Base-by-base conservation (phyloP, 306 rosid species). In the Glycyrrhiza uralensis region DNA sequence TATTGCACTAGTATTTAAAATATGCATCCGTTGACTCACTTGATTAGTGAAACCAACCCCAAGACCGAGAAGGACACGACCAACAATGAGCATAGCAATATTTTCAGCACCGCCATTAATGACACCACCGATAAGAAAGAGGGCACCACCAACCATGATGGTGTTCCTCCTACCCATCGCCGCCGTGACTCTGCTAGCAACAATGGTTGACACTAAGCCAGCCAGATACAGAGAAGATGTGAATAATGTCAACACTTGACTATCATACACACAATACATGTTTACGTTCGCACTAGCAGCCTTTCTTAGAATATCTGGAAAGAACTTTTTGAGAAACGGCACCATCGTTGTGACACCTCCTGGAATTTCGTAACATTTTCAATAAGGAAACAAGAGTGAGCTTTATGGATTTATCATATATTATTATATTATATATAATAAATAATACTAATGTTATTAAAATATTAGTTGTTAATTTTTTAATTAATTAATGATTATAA, bases 31-130 rank as follows among this genome's bases (percentile, higher is more conserved):
- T 13, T 26, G 7, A 67, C 89, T 71, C 44, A 86, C 87, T 76
- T 90, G 90, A 75, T 80, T 84, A 7, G 96, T 85, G 72, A 90
- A 87, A 44, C 92, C 92, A 14, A 90, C 78, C 0, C 89, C 96
- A 19, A 90, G 30, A 3, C 92, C 92, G 1, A 90, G 87, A 77
- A 87, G 82, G 67, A 90, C 71, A 5, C 96, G 92, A 6, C 92
- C 92, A 6, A 87, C 4, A 32, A 66, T 66, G 70, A 89, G 90
- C 96, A 92, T 89, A 6, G 76, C 62, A 47, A 87, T 67, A 55
- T 89, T 87, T 45, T 47, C 82, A 8, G 97, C 86, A 6, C 81
- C 89, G 4, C 94, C 97, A 20, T 89, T 87, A 38, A 87, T 47
- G 28, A 80, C 83, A 55, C 85, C 85, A 0, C 96, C 97, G 2